Evolutionary conservation across 352 stramenopile species (phyloP), one percentile per base, ranked within the genome.

Genomic region (Pilasporangium apinafurcum): DNA sequence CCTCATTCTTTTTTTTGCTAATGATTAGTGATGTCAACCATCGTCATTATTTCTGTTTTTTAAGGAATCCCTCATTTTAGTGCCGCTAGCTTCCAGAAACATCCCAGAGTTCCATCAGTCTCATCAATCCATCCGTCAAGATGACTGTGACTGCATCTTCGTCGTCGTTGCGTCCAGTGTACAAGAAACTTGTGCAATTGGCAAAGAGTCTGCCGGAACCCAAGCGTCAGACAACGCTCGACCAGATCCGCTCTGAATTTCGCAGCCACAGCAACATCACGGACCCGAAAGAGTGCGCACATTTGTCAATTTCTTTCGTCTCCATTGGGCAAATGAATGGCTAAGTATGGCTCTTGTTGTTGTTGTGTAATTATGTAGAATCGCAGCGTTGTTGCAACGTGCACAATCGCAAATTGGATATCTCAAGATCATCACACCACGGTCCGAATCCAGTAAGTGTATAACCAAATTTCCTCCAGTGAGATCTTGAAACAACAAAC

Each of bases 381-480:
- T 93, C 2, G 69, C 75, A 17, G 52, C 63, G 37, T 59, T 94
- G 8, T 31, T 94, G 31, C 68, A 86, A 52, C 79, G 77, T 44
- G 82, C 82, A 29, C 82, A 94, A 56, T 84, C 82, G 32, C 86
- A 80, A 16, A 75, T 93, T 37, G 63, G 76, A 10, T 94, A 84
- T 56, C 37, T 94, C 36, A 94, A 91, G 69, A 92, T 94, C 55
- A 73, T 94, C 17, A 89, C 82, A 21, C 82, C 79, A 8, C 79
- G 78, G 33, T 49, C 52, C n/a, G 57, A 65, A 6, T 59, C 75
- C 3, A 65, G 77, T 89, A 37, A 28, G 38, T 22, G 65, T 61
- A 5, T 18, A n/a, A n/a, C n/a, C n/a, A n/a, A n/a, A n/a, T n/a
- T n/a, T n/a, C n/a, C n/a, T n/a, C n/a, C n/a, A n/a, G n/a, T n/a